phyloP scores from a whole-genome alignment of 2,329 filamentous ascomycete genomes.

The Dryadomyces sulphureus region DNA sequence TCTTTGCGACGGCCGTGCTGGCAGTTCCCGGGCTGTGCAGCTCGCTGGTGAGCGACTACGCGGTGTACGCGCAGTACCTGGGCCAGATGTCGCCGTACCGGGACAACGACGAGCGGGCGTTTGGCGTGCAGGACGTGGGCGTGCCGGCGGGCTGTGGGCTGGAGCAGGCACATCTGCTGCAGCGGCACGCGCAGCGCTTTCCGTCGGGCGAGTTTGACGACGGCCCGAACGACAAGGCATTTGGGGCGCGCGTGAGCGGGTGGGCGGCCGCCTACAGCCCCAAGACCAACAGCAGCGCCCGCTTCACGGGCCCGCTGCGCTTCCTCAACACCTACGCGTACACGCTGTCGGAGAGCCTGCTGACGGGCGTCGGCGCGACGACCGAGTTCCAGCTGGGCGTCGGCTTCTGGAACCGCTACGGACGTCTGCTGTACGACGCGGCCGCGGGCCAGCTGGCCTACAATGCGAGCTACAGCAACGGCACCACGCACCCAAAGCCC shows the following conservation, averaged over 20 bases:
- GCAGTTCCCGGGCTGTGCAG: slow-evolving; percentile 3
- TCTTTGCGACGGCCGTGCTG: slow-evolving; percentile 2
- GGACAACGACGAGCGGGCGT: slow-evolving; percentile 28
- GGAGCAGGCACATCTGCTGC: slow-evolving; percentile 36
- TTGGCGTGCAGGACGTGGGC: slow-evolving; percentile 31
- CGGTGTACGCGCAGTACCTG: slow-evolving; percentile 20
- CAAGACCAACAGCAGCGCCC: slow-evolving; percentile 4
- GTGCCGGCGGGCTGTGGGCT: slow-evolving; percentile 39
- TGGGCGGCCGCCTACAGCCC: slow-evolving; percentile 23
- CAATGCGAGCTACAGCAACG: slow-evolving; percentile 27
- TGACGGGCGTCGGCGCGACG: slow-evolving; percentile 32
- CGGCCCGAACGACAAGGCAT: slow-evolving; percentile 30
- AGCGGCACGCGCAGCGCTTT: slow-evolving; percentile 39
- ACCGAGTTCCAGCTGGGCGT: slow-evolving; percentile 35
- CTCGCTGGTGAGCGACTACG: slow-evolving; percentile 15
- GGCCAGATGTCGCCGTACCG: slow-evolving; percentile 30
- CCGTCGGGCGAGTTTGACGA: slow-evolving; percentile 28
- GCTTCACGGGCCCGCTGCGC: slow-evolving; percentile 27
- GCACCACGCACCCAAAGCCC: slow-evolving; percentile 30
- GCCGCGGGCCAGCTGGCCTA: slow-evolving; percentile 30
- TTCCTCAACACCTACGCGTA: slow-evolving; percentile 40
- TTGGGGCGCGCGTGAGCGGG: slow-evolving; percentile 31
- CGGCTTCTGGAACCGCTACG: slow-evolving; percentile 38
- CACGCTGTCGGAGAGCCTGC: slow-evolving; percentile 23
- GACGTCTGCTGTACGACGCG: slow-evolving; percentile 35